Evolutionary conservation across 371 early-diverging fungal genomes (phyloP).

Genomic region (Apophysomyces trapeziformis): DNA sequence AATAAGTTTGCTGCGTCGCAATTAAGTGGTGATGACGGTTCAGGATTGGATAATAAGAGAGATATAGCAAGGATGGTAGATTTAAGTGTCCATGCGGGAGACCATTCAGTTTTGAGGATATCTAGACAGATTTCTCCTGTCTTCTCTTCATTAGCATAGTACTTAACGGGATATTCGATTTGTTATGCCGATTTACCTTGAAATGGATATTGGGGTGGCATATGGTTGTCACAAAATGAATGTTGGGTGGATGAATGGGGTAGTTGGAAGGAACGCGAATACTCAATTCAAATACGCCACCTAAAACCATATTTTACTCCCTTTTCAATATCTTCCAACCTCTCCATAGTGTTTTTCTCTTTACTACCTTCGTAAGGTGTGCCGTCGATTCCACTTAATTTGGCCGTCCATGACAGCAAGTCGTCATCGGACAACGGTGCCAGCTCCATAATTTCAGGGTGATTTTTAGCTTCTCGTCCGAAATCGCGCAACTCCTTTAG

Average conservation of each 20-base stretch:
- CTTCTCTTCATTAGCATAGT: constrained; percentile 24
- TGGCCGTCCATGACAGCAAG: constrained; percentile 87
- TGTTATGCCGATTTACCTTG: constrained; percentile 48
- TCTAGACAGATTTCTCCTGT: constrained; percentile 88
- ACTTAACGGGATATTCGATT: background rate
- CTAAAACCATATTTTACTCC: constrained; percentile 26
- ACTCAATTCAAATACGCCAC: constrained; percentile 62
- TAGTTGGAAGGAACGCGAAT: constrained; percentile 67
- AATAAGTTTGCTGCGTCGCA: constrained; percentile 94
- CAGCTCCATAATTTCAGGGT: constrained; percentile 64
- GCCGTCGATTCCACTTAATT: constrained; percentile 78
- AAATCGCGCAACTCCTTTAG: constrained; percentile 67
- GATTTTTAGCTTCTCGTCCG: constrained; percentile 52
- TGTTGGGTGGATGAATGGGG: constrained; percentile 76
- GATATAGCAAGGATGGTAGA: constrained; percentile 76
- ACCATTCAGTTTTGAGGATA: constrained; percentile 83
- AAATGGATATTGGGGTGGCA: constrained; percentile 86
- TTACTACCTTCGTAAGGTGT: constrained; percentile 81
- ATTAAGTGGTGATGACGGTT: constrained; percentile 89
- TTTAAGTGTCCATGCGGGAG: constrained; percentile 82
- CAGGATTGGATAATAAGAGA: constrained; percentile 74
- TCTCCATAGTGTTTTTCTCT: too few species aligned
- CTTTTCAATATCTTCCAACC: background rate
- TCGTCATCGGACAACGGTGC: constrained; percentile 77
- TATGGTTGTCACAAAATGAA: constrained; percentile 76